phyloP scores from a whole-genome alignment of 352 stramenopile species.

The Pythium brachiatum region DNA sequence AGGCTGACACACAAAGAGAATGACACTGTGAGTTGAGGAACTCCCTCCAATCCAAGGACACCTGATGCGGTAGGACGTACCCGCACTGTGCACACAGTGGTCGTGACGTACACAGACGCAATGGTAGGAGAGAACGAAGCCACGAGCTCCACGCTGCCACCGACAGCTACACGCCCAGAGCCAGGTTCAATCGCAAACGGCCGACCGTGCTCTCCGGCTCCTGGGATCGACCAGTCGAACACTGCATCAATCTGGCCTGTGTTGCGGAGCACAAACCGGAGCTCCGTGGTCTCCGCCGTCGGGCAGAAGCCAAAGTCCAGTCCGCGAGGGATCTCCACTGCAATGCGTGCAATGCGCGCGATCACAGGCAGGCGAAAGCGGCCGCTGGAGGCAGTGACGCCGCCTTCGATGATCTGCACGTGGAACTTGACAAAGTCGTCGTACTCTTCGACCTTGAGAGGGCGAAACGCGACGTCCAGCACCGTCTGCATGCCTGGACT shows the following conservation, averaged over 20 bases:
- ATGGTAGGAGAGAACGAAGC: constrained; percentile 66
- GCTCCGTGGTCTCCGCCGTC: constrained; percentile 77
- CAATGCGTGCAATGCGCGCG: constrained; percentile 75
- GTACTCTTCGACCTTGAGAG: constrained; percentile 88
- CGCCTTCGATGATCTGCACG: constrained; percentile 81
- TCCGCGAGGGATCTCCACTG: constrained; percentile 50
- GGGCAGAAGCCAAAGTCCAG: constrained; percentile 90
- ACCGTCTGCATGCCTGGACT: constrained; percentile 84
- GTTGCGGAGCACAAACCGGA: constrained; percentile 79
- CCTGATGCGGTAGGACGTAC: constrained; percentile 38
- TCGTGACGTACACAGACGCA: constrained; percentile 87
- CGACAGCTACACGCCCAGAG: constrained; percentile 61
- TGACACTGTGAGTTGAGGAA: not conserved
- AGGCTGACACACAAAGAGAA: constrained; percentile 22
- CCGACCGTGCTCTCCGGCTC: constrained; percentile 52
- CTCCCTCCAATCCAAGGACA: too few relatives aligned
- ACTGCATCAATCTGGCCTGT: constrained; percentile 81
- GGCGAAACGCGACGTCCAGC: constrained; percentile 90
- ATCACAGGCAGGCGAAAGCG: constrained; percentile 87
- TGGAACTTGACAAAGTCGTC: constrained; percentile 91
- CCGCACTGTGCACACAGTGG: constrained; percentile 55
- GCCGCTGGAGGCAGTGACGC: constrained; percentile 58
- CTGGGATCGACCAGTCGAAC: constrained; percentile 85
- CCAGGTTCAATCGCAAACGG: constrained; percentile 83
- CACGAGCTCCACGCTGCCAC: constrained; percentile 58